Base-by-base conservation (phyloP, 2,329 filamentous ascomycete species). In the Pseudonectria buxi region DNA sequence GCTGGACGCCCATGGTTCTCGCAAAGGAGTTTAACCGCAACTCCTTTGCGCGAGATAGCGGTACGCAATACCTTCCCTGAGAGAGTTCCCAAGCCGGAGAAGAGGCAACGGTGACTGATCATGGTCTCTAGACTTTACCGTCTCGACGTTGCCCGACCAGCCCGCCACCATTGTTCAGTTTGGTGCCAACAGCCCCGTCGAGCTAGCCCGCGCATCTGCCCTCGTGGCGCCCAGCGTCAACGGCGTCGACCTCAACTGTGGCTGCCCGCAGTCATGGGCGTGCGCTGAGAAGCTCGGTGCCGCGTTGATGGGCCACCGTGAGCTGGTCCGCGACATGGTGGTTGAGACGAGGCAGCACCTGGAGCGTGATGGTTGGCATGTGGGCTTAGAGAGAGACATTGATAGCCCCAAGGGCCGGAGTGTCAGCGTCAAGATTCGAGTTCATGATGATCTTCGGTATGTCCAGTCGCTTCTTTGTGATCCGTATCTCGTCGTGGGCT, bases 191-290 rank as follows among this genome's bases (percentile, higher is more conserved):
- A 68, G 67, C 4, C 69, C 79, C 6, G 50, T 67, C 4, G 81
- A 86, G 53, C 67, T 85, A 29, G 67, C 75, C 11, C 70, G 79
- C 22, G 78, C 81, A 10, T 71, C 79, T 0, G 66, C 71, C 14
- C 69, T 85, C 31, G 75, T 77, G 3, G 73, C 70, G 0, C 79
- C 80, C 2, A 76, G 65, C 53, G 73, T 76, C 34, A 72, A 71
- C 48, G 81, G 81, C 43, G 71, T 85, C 3, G 78, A 85, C 49
- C 65, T 85, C 27, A 85, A 85, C 61, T 86, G 81, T 56, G 81
- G 81, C 10, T 86, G 81, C 50, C 81, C 81, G 7, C 81, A 86
- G 58, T 74, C 74, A 6, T 85, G 81, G 81, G 81, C 81, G 0
- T 81, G 81, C 49, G 74, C 78, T 28, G 77, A 81, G 55, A 75